Evolutionary conservation across 768 basidiomycete genomes (phyloP), one percentile per base, ranked within the genome.

Genomic region (Tremella yokohamensis): DNA sequence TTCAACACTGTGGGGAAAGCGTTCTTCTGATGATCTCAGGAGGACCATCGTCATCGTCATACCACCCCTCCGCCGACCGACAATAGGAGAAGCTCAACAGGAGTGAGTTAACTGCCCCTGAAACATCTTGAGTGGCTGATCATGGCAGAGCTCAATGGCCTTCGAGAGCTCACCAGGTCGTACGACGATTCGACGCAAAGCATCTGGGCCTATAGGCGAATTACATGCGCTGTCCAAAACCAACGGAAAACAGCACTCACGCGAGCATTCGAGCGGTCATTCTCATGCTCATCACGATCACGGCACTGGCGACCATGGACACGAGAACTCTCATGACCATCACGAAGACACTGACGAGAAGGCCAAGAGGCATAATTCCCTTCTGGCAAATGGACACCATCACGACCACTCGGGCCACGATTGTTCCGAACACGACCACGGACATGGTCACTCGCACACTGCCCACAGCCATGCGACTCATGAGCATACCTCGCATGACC

Each of bases 391-490:
- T 45, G 16, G 38, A 22, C 40, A 63, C 25, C 37, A 56, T 40
- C 52, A 63, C 50, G 63, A 58, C 54, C 26, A 55, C 25, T 44
- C 72, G 69, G 57, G 62, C 61, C 69, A 69, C 60, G 62, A 62
- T 45, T 69, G 65, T 50, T 78, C 79, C 60, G 49, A 63, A 39
- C 44, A 56, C 44, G 20, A 63, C 20, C 54, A 61, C 34, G 58
- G 45, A 52, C 70, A 72, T 49, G 58, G 60, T 45, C 61, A 74
- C 48, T 48, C 57, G 2, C 56, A 58, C 42, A 11, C 4, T 11
- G 11, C 6, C 29, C 66, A 65, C 52, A n/a, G 40, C 20, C 64
- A 63, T 44, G 51, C 39, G 12, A 49, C 70, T 53, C 58, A 50
- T 40, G 37, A 61, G 52, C 55, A 49, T 39, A 57, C 54, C 50